Evolutionary conservation across 179 eudicot genomes (phyloP), one percentile per base, ranked within the genome.

Genomic region (Silene coronaria): DNA sequence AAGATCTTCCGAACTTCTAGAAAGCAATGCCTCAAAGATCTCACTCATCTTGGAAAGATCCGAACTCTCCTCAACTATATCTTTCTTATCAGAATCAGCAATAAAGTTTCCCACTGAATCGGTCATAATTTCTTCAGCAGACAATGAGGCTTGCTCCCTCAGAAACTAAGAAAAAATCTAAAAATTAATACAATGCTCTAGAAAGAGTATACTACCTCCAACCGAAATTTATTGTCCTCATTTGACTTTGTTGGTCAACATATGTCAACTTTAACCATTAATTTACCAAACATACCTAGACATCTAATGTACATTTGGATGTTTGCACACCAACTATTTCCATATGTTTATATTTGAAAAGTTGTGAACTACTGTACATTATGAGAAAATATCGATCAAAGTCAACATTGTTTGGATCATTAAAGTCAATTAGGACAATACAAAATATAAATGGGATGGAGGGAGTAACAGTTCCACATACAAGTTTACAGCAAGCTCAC

Each of bases 81-180:
- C 80, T 67, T 86, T 87, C 75, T 83, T 87, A 75, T 80, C 82
- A 71, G 87, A 80, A 72, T 90, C 88, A 74, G 87, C 78, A 79
- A 73, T 75, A 71, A 85, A 87, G 80, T 82, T 89, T 23, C 75
- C 79, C 6, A 88, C 85, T 51, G 89, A 80, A 76, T 91, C 91
- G 11, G 85, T 82, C 53, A 91, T 89, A 73, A 91, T 81, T 85
- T 93, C 97, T 21, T 81, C 76, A 46, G 87, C 93, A 45, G 88
- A 90, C 66, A 85, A 78, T 61, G 89, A 88, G 42, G 91, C 97
- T 85, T 91, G 98, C 87, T 93, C 97, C 80, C 88, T 89, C 83
- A 93, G 71, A 86, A 88, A 93, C 98, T 93, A 82, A 71, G 62
- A 58, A 76, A 66, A 42, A 10, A 21, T 76, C 59, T 38, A 23